Evolutionary conservation across 2,329 filamentous ascomycete species (phyloP).

Genomic region (Ophiostoma sp.): DNA sequence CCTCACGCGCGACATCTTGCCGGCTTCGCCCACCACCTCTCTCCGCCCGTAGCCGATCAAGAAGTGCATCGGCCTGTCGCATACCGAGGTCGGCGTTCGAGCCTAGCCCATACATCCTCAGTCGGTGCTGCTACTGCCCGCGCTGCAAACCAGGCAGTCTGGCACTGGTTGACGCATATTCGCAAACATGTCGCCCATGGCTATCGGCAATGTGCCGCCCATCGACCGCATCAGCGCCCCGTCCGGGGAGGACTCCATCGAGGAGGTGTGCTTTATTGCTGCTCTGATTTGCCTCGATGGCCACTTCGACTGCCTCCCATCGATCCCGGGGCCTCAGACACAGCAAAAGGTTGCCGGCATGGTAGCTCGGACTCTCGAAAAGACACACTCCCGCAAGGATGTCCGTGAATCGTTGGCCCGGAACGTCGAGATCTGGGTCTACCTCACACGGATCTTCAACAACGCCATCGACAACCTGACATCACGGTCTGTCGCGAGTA

Average conservation of each 20-base stretch:
- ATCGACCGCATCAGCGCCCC: constrained; percentile 28
- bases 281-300: constrained; percentile 58
- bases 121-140: background rate
- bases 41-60: background rate
- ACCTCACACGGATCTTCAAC: constrained; percentile 56
- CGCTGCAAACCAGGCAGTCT: background rate
- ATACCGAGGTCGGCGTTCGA: constrained; percentile 2
- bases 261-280: constrained; percentile 58
- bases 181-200: constrained; percentile 27
- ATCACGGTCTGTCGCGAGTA: constrained; percentile 52
- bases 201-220: constrained; percentile 23
- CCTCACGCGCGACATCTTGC: background rate
- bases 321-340: constrained; percentile 51
- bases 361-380: constrained; percentile 56
- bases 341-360: constrained; percentile 51
- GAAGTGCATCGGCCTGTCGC: background rate
- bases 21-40: background rate
- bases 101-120: background rate
- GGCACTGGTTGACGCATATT: background rate
- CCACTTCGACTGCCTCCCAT: constrained; percentile 52
- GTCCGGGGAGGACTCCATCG: constrained; percentile 46
- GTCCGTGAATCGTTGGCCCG: constrained; percentile 57
- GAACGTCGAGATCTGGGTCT: constrained; percentile 62
- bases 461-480: constrained; percentile 57
- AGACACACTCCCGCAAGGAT: constrained; percentile 56